Evolutionary conservation across 2,329 filamentous ascomycete species (phyloP).

Genomic region (Epichloe bromicola): DNA sequence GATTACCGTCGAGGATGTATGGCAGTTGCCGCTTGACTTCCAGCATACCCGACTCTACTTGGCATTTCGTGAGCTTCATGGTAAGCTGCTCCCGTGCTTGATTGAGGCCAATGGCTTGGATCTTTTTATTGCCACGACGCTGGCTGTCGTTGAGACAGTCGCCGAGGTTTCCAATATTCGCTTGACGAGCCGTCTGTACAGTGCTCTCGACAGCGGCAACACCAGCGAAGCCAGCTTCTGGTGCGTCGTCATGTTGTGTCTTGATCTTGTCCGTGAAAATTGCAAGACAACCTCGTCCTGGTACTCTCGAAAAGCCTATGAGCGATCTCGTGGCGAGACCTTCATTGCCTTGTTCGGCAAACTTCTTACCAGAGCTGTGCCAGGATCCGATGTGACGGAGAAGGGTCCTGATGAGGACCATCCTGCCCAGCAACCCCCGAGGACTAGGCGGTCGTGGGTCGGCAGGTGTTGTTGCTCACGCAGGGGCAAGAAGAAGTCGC

Average conservation of each 20-base stretch:
- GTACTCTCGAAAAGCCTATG: slow-evolving; percentile 75
- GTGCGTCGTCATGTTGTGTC: slow-evolving; percentile 22
- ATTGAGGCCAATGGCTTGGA: slow-evolving; percentile 69
- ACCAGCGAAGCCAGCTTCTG: slow-evolving; percentile 21
- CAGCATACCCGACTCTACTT: slow-evolving; percentile 66
- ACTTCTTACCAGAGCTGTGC: slow-evolving; percentile 24
- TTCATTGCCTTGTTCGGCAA: slow-evolving; percentile 26
- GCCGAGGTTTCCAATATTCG: slow-evolving; percentile 26
- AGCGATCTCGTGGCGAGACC: slow-evolving; percentile 64
- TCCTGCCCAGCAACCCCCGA: background rate
- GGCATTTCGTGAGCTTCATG: slow-evolving; percentile 58
- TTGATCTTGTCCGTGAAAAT: slow-evolving; percentile 22
- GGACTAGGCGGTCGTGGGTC: slow-evolving; percentile 8
- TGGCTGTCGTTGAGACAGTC: slow-evolving; percentile 43
- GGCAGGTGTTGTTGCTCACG: slow-evolving; percentile 10
- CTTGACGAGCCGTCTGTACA: slow-evolving; percentile 24
- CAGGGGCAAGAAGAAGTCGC: slow-evolving; percentile 5
- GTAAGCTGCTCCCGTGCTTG: slow-evolving; percentile 58
- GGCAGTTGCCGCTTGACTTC: slow-evolving; percentile 67
- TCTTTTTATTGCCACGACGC: slow-evolving; percentile 50
- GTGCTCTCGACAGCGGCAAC: slow-evolving; percentile 18
- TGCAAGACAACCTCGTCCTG: slow-evolving; percentile 40
- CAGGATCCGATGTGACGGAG: slow-evolving; percentile 25
- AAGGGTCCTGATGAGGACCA: slow-evolving; percentile 16
- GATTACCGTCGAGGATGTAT: slow-evolving; percentile 68